Base-by-base conservation (phyloP, 345 rosid genomes). In the Pugionium dolabratum region DNA sequence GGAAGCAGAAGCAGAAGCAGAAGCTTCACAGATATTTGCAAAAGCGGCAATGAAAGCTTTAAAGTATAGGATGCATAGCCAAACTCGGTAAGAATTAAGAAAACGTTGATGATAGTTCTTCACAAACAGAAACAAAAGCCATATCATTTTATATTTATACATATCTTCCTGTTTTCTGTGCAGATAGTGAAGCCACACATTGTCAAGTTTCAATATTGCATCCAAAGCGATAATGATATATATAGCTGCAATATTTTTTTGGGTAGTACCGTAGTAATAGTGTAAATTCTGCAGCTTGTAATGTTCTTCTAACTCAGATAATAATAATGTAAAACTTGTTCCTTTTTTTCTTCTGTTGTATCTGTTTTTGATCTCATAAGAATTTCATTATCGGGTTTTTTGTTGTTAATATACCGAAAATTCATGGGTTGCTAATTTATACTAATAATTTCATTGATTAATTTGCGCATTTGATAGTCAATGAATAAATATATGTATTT, bases 1-100 rank as follows among this genome's bases (percentile, higher is more conserved):
- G 35, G 82, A 76, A 62, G 97, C 95, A 10, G 97, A 94, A 78
- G 97, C 88, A 9, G 82, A 81, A 78, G 95, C 95, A 2, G 97
- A 90, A 77, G 96, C 99, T 41, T 85, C 90, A 5, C 78, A 76
- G 45, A 70, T 84, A 30, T 85, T 85, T 64, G 88, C 86, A 30
- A 73, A 75, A 77, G 92, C 95, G 0, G 92, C 87, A 2, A 70
- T 76, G 70, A 79, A 84, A 37, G 84, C 89, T 52, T 74, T 79
- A 64, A 83, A 74, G 74, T 69, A 35, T 51, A 68, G 74, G 62
- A 69, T 78, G 68, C 78, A 56, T 45, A 39, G 54, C 67, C 66
- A 54, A 52, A 46, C 81, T 65, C 59, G 82, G 85, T 85, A 76
- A 81, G 64, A 47, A 30, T 0, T 39, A 26, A 51, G 61, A 45